phyloP scores from a whole-genome alignment of 805 yeast species.

The Cyberlindnera xishuangbannaensis region DNA sequence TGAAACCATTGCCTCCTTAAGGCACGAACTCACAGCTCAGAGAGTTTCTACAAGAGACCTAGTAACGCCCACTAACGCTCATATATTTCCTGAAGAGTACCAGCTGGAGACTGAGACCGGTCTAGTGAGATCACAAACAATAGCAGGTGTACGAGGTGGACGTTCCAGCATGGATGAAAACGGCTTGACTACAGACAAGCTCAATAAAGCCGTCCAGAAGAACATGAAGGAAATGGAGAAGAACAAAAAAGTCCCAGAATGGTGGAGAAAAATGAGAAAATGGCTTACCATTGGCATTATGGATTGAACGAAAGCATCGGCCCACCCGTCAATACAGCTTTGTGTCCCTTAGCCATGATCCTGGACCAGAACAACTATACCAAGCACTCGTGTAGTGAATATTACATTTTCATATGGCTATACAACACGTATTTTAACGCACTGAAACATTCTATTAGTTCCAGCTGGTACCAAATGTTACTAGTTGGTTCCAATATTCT shows the following conservation, averaged over 20 bases:
- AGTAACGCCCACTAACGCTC: conserved; percentile 8
- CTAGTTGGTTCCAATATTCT: too few relatives aligned
- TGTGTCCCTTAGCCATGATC: too few relatives aligned
- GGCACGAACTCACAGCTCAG: conserved; percentile 7
- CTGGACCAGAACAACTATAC: too few relatives aligned
- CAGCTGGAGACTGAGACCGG: conserved; percentile 63
- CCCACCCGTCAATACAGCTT: too few relatives aligned
- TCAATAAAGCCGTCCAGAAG: conserved; percentile 27
- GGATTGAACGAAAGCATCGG: neutral
- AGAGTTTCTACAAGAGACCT: conserved; percentile 6
- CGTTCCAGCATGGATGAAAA: too few relatives aligned
- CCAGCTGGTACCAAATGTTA: too few relatives aligned
- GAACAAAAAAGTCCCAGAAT: conserved; percentile 13
- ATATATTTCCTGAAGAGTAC: conserved; percentile 62
- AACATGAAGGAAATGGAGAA: conserved; percentile 26
- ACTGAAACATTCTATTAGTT: too few relatives aligned
- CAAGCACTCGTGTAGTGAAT: too few relatives aligned
- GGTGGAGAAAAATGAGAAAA: conserved; percentile 3
- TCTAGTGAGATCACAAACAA: conserved; percentile 51
- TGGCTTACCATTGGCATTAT: neutral
- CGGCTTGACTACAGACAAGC: conserved; percentile 18
- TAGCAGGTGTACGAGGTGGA: conserved; percentile 3
- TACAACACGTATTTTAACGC: too few relatives aligned
- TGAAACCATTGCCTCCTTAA: conserved; percentile 6
- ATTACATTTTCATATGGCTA: too few relatives aligned